These are phyloP conservation scores for Phoma herbarum DNA, from an alignment of 2,329 filamentous ascomycete genomes.

Conservation along the genomic window DNA sequence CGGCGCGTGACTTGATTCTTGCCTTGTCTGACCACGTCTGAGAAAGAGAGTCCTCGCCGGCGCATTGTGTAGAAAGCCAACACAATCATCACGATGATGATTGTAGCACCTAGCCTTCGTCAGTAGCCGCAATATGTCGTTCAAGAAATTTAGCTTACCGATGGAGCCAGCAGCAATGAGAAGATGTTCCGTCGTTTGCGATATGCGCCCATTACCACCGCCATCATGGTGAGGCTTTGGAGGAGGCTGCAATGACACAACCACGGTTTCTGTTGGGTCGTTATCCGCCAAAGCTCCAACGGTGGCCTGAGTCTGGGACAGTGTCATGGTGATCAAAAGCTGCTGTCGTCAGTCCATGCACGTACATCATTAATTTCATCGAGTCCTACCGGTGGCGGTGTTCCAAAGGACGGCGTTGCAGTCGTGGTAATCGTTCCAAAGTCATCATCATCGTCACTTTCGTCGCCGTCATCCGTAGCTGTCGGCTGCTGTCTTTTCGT, in stretches of 20 bases:
- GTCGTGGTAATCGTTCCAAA: conserved; percentile 27
- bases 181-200: conserved; percentile 50
- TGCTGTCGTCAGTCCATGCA: conserved; percentile 30
- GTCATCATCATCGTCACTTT: conserved; percentile 24
- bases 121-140: conserved; percentile 15
- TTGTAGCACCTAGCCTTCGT: conserved; percentile 46
- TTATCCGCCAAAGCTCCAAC: conserved; percentile 33
- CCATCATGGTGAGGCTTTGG: conserved; percentile 24
- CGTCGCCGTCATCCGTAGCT: conserved; percentile 8
- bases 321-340: conserved; percentile 37
- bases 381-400: conserved; percentile 34
- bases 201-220: conserved; percentile 39
- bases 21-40: conserved; percentile 37
- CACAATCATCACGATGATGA: conserved; percentile 50
- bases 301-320: conserved; percentile 25
- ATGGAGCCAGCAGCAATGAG: conserved; percentile 54
- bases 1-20: conserved; percentile 36
- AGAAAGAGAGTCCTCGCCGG: conserved; percentile 48
- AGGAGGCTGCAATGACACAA: conserved; percentile 35
- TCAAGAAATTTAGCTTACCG: conserved; percentile 29
- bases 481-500: conserved; percentile 26
- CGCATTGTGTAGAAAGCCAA: conserved; percentile 50
- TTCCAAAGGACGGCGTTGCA: conserved; percentile 18
- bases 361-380: neutral
- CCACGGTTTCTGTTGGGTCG: conserved; percentile 39